Evolutionary conservation across 2,329 filamentous ascomycete genomes (phyloP).

Genomic region (Penicillium sp.): DNA sequence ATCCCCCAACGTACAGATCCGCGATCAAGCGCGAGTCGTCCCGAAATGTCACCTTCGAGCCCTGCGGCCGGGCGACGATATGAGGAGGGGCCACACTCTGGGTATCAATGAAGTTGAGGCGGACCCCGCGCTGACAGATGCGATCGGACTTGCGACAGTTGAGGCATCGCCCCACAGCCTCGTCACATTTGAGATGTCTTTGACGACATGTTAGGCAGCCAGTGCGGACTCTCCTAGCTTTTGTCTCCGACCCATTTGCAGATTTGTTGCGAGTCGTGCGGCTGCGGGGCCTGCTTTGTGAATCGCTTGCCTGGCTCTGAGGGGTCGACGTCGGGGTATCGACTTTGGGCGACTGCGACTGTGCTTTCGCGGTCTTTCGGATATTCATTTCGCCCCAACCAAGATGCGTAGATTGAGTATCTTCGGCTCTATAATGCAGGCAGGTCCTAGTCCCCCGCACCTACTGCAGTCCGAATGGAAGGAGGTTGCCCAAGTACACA

Average conservation of each 20-base stretch:
- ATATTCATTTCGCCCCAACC: constrained; percentile 17
- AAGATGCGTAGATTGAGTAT: not conserved
- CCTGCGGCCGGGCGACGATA: constrained; percentile 55
- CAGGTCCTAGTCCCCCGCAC: constrained; percentile 20
- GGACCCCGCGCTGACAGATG: constrained; percentile 77
- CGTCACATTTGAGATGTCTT: constrained; percentile 87
- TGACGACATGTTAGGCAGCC: constrained; percentile 88
- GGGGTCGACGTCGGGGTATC: constrained; percentile 16
- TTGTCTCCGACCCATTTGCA: constrained; percentile 39
- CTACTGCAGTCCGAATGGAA: constrained; percentile 13
- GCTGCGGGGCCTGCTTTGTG: constrained; percentile 15
- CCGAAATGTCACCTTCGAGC: constrained; percentile 72
- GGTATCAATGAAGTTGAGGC: constrained; percentile 87
- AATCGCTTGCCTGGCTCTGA: constrained; percentile 17
- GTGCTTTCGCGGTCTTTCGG: constrained; percentile 14
- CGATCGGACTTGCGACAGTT: constrained; percentile 88
- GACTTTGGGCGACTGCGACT: constrained; percentile 11
- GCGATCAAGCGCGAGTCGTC: constrained; percentile 90
- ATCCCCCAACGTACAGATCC: constrained; percentile 79
- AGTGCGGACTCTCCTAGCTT: constrained; percentile 82
- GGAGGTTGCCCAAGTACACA: constrained; percentile 16
- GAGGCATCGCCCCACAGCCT: constrained; percentile 61
- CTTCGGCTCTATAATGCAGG: not conserved
- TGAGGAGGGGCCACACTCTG: constrained; percentile 66
- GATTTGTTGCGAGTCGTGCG: constrained; percentile 23